Evolutionary conservation across 2,329 filamentous ascomycete genomes (phyloP), one percentile per base, ranked within the genome.

Genomic region (Cladorrhinum sp.): DNA sequence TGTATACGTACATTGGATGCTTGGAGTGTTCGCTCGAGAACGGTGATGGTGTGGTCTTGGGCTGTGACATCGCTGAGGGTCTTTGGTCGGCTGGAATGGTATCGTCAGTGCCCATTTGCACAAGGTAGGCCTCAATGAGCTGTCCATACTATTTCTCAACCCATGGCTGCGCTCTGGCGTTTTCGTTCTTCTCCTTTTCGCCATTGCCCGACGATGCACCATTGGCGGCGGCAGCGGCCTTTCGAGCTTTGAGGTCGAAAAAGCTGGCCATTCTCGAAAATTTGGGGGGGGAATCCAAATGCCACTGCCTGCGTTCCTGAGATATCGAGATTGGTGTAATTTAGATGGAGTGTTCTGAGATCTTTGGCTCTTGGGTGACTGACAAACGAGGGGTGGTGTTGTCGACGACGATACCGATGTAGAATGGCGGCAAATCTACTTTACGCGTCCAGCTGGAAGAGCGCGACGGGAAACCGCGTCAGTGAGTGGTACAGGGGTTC

Each of bases 31-130:
- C 95, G 86, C 73, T 94, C 90, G 48, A 99, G 87, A 68, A 98
- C 89, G 58, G 90, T 92, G 60, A 96, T 90, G 7, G 95, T 98
- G 76, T 99, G 95, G 70, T 99, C 95, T 84, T 99, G 95, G 12
- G 94, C 94, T 20, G 95, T 91, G 66, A 99, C 93, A 84, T 99
- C 96, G 73, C 87, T 89, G 55, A 99, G 86, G 10, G 88, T 92
- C 77, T 96, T 97, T 26, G 95, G 96, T 50, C 95, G 93, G 74
- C 94, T 98, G 67, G 2, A 30, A 2, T 8, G 1, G 23, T 48
- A 24, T n/a, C 52, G 69, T 79, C 58, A 78, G 58, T 58, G 57
- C 4, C 55, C 4, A 24, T 51, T 50, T 20, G n/a, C 1, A 10
- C 26, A 8, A 14, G n/a, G n/a, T 16, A n/a, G n/a, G n/a, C n/a